phyloP scores from a whole-genome alignment of 805 yeast species.

The Cyberlindnera bimundalis region DNA sequence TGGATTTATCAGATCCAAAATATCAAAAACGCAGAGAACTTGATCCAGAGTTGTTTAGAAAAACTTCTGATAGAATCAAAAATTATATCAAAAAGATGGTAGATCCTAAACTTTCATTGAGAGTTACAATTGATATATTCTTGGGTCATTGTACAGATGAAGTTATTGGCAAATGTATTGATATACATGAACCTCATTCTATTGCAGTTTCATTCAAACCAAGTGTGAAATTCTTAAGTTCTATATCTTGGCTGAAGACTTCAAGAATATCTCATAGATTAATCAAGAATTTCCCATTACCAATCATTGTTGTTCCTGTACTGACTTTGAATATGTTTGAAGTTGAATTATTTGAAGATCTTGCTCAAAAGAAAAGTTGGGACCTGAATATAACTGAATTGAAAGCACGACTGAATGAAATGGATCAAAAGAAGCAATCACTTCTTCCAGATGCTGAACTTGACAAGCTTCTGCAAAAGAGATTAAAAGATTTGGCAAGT shows the following conservation, averaged over 20 bases:
- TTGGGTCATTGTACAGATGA: constrained; percentile 50
- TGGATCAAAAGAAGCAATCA: constrained; percentile 9
- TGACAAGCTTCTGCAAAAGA: constrained; percentile 3
- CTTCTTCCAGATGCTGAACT: constrained; percentile 8
- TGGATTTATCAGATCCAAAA: not conserved
- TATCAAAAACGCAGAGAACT: not conserved
- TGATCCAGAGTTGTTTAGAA: constrained; percentile 6
- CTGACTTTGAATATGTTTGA: constrained; percentile 54
- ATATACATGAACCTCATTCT: constrained; percentile 57
- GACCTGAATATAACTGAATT: constrained; percentile 8
- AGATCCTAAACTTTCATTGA: constrained; percentile 34
- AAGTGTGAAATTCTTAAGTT: constrained; percentile 38
- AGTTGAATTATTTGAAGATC: constrained; percentile 34
- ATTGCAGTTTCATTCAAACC: constrained; percentile 57
- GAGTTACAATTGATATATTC: constrained; percentile 57
- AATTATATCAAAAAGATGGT: constrained; percentile 38
- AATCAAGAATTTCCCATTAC: constrained; percentile 61
- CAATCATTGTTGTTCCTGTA: constrained; percentile 66
- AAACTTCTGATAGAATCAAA: constrained; percentile 12
- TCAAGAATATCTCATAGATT: constrained; percentile 61
- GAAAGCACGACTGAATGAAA: constrained; percentile 6
- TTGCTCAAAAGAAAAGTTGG: constrained; percentile 22
- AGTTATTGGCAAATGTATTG: constrained; percentile 55
- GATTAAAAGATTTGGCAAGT: constrained; percentile 3
- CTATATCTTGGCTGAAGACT: constrained; percentile 52